These are phyloP conservation scores for Prunus salicina DNA, from an alignment of 306 rosid genomes.

Conservation along the genomic window DNA sequence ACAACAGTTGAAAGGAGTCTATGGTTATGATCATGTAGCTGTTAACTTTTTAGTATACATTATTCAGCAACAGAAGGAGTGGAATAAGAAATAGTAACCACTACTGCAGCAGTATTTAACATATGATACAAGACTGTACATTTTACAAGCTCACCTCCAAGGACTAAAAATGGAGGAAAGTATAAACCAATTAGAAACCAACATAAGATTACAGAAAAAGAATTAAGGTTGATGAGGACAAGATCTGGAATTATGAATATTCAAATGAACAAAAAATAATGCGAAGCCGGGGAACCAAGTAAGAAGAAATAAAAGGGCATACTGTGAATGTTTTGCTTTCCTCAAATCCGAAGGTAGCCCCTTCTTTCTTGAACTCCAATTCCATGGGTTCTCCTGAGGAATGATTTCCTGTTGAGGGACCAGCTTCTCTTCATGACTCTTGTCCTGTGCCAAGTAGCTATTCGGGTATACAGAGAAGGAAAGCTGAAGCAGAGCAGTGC, in stretches of 20 bases:
- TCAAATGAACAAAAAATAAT: not conserved
- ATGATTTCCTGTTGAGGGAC: conserved; percentile 76
- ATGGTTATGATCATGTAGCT: not conserved
- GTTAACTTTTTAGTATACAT: not conserved
- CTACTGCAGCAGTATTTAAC: not conserved
- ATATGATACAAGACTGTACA: conserved; percentile 39
- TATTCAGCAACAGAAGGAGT: not conserved
- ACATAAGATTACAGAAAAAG: not conserved
- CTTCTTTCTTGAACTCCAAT: conserved; percentile 45
- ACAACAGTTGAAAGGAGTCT: not conserved
- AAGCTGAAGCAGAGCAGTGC: conserved; percentile 82
- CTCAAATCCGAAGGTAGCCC: conserved; percentile 82
- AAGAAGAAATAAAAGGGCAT: not conserved
- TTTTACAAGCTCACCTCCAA: conserved; percentile 18
- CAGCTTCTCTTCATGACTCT: conserved; percentile 51
- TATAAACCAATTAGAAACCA: not conserved
- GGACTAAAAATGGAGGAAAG: not conserved
- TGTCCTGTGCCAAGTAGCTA: conserved; percentile 54
- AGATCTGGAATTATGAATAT: not conserved
- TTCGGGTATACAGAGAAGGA: conserved; percentile 55
- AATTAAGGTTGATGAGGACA: not conserved
- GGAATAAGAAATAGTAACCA: not conserved
- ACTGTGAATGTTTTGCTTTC: conserved; percentile 1
- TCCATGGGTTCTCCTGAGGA: conserved; percentile 50
- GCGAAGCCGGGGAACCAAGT: not conserved